Conservation (phyloP, 768 basidiomycete genomes). For the Cystobasidium onofrii region DNA sequence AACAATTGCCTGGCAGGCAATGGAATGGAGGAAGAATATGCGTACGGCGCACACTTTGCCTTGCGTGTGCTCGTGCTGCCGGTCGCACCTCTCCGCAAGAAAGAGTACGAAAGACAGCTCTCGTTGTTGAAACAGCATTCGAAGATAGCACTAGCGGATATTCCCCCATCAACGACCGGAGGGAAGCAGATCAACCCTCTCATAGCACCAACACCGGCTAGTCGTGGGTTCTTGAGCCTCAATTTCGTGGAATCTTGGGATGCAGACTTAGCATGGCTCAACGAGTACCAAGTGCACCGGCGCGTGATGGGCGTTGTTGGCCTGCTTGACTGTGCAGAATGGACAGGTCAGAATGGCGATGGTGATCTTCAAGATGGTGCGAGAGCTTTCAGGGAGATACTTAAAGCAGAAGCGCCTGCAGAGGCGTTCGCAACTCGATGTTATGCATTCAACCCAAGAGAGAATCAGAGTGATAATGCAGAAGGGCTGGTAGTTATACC, state of each 20-base stretch:
- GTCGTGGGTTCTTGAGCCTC: constrained; percentile 21
- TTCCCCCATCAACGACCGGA: constrained; percentile 9
- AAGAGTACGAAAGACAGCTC: constrained; percentile 16
- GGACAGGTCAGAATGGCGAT: constrained; percentile 44
- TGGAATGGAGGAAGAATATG: constrained; percentile 9
- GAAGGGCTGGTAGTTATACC: constrained; percentile 72
- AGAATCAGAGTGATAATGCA: constrained; percentile 53
- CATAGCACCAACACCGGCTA: constrained; percentile 25
- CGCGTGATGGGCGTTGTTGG: constrained; percentile 85
- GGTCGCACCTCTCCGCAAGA: constrained; percentile 2
- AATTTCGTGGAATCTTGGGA: constrained; percentile 23
- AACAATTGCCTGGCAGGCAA: neutral
- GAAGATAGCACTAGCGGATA: constrained; percentile 25
- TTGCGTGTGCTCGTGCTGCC: constrained; percentile 26
- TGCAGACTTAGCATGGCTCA: constrained; percentile 54
- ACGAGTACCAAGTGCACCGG: constrained; percentile 56
- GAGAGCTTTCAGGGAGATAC: constrained; percentile 35
- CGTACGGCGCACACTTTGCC: constrained; percentile 7
- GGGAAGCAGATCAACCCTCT: neutral
- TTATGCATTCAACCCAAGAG: constrained; percentile 70
- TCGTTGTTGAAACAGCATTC: constrained; percentile 5
- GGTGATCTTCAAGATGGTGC: constrained; percentile 35
- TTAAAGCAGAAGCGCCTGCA: constrained; percentile 52
- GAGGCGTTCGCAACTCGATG: constrained; percentile 73
- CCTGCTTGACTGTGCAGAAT: constrained; percentile 61